Evolutionary conservation across 768 basidiomycete species (phyloP).

Genomic region (Trametes cingulata): DNA sequence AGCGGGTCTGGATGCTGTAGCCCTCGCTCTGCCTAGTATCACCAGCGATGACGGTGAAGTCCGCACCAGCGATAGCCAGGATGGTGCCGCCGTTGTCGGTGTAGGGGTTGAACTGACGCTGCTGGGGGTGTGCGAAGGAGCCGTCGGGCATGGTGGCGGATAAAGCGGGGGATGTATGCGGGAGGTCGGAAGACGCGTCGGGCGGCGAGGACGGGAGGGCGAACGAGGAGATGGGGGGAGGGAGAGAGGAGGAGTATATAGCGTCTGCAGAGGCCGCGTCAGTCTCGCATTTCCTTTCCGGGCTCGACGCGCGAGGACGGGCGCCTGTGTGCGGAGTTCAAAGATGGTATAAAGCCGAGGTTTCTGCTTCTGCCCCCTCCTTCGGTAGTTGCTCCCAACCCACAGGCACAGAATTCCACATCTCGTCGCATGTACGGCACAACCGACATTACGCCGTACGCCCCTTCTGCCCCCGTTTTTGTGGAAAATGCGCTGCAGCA

Average conservation of each 20-base stretch:
- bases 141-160: conserved; percentile 30
- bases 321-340: conserved; percentile 26
- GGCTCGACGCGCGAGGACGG: conserved; percentile 21
- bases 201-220: conserved; percentile 6
- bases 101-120: conserved; percentile 84
- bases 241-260: conserved; percentile 24
- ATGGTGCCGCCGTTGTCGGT: conserved; percentile 94
- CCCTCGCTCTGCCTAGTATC: conserved; percentile 97
- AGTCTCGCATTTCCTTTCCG: conserved; percentile 21
- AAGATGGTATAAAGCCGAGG: conserved; percentile 29
- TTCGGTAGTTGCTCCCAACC: conserved; percentile 5
- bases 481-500: neutral
- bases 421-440: neutral
- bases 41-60: conserved; percentile 93
- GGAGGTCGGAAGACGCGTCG: conserved; percentile 4
- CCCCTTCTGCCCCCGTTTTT: neutral
- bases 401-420: conserved; percentile 7
- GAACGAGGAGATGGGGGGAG: conserved; percentile 3
- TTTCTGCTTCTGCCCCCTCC: conserved; percentile 22
- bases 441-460: conserved; percentile 20
- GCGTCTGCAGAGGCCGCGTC: conserved; percentile 29
- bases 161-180: neutral
- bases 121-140: conserved; percentile 40
- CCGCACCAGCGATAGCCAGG: conserved; percentile 90
- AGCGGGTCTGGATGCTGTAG: conserved; percentile 97